These are phyloP conservation scores for Hericium erinaceus DNA, from an alignment of 768 basidiomycete species.

Conservation along the genomic window DNA sequence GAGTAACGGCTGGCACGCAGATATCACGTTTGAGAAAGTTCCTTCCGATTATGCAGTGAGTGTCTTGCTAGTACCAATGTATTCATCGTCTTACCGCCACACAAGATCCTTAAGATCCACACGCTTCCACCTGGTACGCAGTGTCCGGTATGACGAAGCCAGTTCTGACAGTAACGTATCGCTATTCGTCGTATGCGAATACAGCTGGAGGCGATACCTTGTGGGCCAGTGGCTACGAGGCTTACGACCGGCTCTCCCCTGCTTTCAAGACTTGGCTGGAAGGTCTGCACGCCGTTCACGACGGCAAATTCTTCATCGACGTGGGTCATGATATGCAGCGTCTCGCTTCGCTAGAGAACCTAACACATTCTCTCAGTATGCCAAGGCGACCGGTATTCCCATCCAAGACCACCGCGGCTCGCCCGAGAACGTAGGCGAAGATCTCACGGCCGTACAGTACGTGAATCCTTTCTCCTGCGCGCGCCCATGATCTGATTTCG, in stretches of 20 bases:
- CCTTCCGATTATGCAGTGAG: slow-evolving; percentile 50
- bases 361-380: slow-evolving; percentile 16
- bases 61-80: neutral
- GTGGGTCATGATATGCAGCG: slow-evolving; percentile 13
- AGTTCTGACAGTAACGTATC: slow-evolving; percentile 27
- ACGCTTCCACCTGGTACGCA: slow-evolving; percentile 17
- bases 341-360: neutral
- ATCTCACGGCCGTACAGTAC: slow-evolving; percentile 43
- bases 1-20: slow-evolving; percentile 42
- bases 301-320: slow-evolving; percentile 33
- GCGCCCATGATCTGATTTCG: too few relatives aligned
- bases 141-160: neutral
- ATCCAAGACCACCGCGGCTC: slow-evolving; percentile 39
- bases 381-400: slow-evolving; percentile 18
- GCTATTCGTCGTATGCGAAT: slow-evolving; percentile 15
- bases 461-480: slow-evolving; percentile 25
- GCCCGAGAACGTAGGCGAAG: slow-evolving; percentile 40
- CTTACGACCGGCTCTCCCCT: slow-evolving; percentile 55
- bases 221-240: slow-evolving; percentile 39
- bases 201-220: slow-evolving; percentile 29
- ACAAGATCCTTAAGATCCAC: slow-evolving; percentile 26
- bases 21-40: slow-evolving; percentile 52
- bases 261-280: slow-evolving; percentile 45
- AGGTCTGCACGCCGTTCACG: slow-evolving; percentile 47
- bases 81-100: neutral